Base-by-base conservation (phyloP, 345 rosid species). In the Pseudoturritis turrita region DNA sequence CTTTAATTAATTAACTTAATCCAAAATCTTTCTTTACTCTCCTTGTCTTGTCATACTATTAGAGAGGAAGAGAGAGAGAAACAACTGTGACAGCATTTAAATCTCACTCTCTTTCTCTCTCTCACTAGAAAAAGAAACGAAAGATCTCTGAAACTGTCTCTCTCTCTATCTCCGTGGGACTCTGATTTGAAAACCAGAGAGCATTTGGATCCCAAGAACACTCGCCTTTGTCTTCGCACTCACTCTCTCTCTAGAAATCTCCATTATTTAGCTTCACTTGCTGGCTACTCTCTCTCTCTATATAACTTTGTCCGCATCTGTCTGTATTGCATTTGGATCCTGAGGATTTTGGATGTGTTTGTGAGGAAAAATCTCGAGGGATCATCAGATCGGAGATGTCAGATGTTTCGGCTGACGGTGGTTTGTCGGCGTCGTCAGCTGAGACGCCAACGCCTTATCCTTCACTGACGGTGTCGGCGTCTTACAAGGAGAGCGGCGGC, bases 401-500 rank as follows among this genome's bases (percentile, higher is more conserved):
- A 6, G 74, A 75, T 28, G 44, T 59, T 41, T 50, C 72, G 0
- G 26, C 15, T 41, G 78, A 68, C 63, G 70, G 68, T 18, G 78
- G 49, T 40, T 51, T 44, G 5, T 64, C 46, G 62, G 50, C 70
- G 26, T 31, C 44, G 19, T 36, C 51, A 19, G 28, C 57, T 4
- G 64, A 58, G 51, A 49, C 67, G 43, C 31, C 66, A 14, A 17
- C 74, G 39, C 12, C 63, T 2, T 63, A 72, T 29, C 80, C 83
- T 56, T 78, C 87, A 8, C 75, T 89, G 33, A 77, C 80, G 11
- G 79, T 68, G 70, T 84, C 97, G 41, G 84, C 89, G 40, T 94
- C 96, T 37, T 88, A 85, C 75, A 93, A 82, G 77, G 97, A 94
- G 26, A 71, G 79, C 21, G 68, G 59, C 35, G 77, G 68, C 4